Percentiles rank a stretch among this genome's conserved stretches.
These are phyloP conservation scores for Arxiozyma heterogenica DNA, from an alignment of 1,139 yeast species.

Conservation along the genomic window DNA sequence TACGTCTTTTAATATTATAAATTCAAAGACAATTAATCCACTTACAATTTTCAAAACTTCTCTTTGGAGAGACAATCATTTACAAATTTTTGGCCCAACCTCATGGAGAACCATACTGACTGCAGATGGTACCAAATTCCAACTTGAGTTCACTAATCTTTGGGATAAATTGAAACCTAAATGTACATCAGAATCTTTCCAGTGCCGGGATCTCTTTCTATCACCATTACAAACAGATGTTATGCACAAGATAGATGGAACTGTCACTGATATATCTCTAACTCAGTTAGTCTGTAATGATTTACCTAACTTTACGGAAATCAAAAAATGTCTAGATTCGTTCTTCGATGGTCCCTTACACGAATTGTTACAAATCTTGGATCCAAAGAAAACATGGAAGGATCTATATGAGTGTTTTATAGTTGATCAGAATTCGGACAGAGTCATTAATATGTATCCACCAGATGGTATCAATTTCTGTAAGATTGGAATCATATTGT, in stretches of 20 bases:
- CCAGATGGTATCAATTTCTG: slow-evolving; percentile 14
- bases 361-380: slow-evolving; percentile 16
- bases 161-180: slow-evolving; percentile 19
- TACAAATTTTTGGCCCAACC: slow-evolving; percentile 21
- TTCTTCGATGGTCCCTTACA: slow-evolving; percentile 19
- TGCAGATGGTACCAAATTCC: slow-evolving; percentile 14
- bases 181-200: background rate
- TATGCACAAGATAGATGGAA: background rate
- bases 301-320: slow-evolving; percentile 16
- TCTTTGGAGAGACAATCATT: slow-evolving; percentile 3
- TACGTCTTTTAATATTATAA: background rate
- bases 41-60: slow-evolving; percentile 1
- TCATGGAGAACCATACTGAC: slow-evolving; percentile 17
- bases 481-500: slow-evolving; percentile 17
- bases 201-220: background rate
- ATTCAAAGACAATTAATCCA: background rate
- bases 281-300: slow-evolving; percentile 13
- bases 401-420: slow-evolving; percentile 14
- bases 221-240: background rate
- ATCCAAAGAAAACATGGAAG: slow-evolving; percentile 13
- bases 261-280: background rate
- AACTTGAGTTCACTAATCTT: slow-evolving; percentile 15
- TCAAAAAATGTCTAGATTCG: slow-evolving; percentile 10
- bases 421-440: background rate
- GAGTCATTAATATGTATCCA: slow-evolving; percentile 3